phyloP scores from a whole-genome alignment of 1,284 basidiomycete genomes.

The Wolfiporia cocos region DNA sequence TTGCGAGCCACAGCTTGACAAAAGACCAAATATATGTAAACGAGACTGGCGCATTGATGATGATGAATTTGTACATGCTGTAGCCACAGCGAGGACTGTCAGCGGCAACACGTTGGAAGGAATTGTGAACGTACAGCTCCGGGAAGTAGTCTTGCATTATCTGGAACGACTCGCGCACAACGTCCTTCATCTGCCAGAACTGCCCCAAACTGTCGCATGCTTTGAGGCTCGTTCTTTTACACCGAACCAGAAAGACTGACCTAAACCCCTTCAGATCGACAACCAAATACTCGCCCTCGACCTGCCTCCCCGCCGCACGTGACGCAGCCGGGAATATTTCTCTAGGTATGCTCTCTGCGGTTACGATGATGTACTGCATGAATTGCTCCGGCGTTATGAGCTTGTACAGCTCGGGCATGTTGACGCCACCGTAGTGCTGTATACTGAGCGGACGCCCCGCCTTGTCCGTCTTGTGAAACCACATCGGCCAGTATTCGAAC shows the following conservation, averaged over 20 bases:
- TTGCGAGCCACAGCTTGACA: conserved; percentile 64
- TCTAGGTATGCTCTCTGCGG: conserved; percentile 53
- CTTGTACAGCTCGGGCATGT: conserved; percentile 56
- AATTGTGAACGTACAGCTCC: conserved; percentile 48
- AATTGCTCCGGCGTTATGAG: conserved; percentile 54
- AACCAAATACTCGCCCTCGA: conserved; percentile 53
- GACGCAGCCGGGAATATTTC: conserved; percentile 61
- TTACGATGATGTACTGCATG: conserved; percentile 57
- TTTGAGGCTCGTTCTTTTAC: neutral
- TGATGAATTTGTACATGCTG: conserved; percentile 61
- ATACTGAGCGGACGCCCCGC: conserved; percentile 66
- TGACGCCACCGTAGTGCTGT: conserved; percentile 54
- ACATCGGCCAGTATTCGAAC: conserved; percentile 70
- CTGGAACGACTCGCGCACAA: conserved; percentile 57
- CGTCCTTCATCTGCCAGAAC: conserved; percentile 69
- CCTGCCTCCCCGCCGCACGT: conserved; percentile 39
- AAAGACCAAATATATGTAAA: conserved; percentile 67
- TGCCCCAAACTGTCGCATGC: conserved; percentile 37
- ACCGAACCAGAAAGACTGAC: neutral
- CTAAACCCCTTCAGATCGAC: conserved; percentile 62
- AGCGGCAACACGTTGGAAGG: neutral
- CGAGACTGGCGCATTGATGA: conserved; percentile 64
- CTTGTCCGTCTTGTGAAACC: conserved; percentile 72
- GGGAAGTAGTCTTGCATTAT: conserved; percentile 73
- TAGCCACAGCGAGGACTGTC: neutral